Base-by-base conservation (phyloP, 192 early-diverging fungal genomes). In the Coemansia sp. region DNA sequence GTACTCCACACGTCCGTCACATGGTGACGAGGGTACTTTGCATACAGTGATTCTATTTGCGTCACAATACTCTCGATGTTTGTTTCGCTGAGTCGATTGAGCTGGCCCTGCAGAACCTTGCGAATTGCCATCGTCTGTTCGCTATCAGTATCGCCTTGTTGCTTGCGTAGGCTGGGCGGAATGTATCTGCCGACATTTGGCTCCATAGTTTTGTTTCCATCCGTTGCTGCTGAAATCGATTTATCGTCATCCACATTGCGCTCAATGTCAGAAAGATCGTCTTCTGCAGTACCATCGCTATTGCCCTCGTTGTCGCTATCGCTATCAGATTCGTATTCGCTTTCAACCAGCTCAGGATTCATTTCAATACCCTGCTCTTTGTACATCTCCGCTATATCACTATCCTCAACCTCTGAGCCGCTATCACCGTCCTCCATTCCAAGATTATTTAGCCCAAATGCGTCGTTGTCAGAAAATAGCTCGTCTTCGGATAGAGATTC, bases 1-100 rank as follows among this genome's bases (percentile, higher is more conserved):
- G 88, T 87, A 1, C 92, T 92, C 16, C 95, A 82, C 6, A 93
- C 92, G 41, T 92, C 85, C n/a, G 90, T 95, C 12, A 97, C 93
- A 76, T 95, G 90, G 64, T 72, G 81, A 47, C 82, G 80, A 43
- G 83, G 73, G 52, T 76, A 69, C 62, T 83, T 88, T 61, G 89
- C 73, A 67, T 93, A 96, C 41, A 87, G 85, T 21, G 88, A 87
- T 65, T 97, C 94, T 49, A 96, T 85, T 18, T 90, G 89, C 56
- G 81, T 55, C 6, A 98, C 73, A 55, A 99, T 97, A 15, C 86
- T 87, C 63, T 95, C 95, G 26, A 99, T 89, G 71, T 98, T 99
- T 73, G 89, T 87, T 73, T 95, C 95, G 75, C 90, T 94, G 65
- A 97, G 82, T 48, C 89, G 63, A 59, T 98, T 98, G 8, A 97